Base-by-base conservation (phyloP, 305 asterid species). In the Solanum chacoense region DNA sequence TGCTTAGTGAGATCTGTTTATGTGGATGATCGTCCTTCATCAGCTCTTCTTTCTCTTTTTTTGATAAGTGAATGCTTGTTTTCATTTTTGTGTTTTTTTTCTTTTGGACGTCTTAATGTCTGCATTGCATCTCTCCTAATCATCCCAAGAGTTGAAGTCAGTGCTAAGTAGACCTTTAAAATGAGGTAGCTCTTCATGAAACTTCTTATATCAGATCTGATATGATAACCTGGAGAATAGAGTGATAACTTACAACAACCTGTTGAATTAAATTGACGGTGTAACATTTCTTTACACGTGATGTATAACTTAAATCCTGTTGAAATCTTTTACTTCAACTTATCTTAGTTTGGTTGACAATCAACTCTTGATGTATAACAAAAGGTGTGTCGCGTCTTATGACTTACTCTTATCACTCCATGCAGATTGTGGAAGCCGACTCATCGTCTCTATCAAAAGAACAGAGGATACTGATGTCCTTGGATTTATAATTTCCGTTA, bases 391-490 rank as follows among this genome's bases (percentile, higher is more conserved):
- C 11, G 1, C 8, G 65, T 10, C 4, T 65, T 55, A 28, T 63
- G 71, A 14, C 91, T 90, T 45, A 45, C 86, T 40, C 37, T 73
- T 79, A 42, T 81, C 76, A 69, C 34, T 88, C 74, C 28, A 8
- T 81, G 94, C 96, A 95, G 96, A 89, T 93, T 14, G 94, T 94
- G 20, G 95, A 93, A 87, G 92, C 90, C 31, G 94, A 94, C 87
- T 92, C 95, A n/a, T 91, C 93, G 87, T 90, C 91, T 18, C 42
- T 42, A 37, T 89, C 94, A 13, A 93, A 90, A 71, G 96, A 93
- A 77, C 94, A 91, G 88, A 91, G 83, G 87, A 84, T 93, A 86
- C 96, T 96, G 63, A 95, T 96, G 99, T 92, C 94, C 80, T 93
- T 92, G 93, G 94, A 94, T 79, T 89, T 95, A 88, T 95, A 83